Evolutionary conservation across 805 yeast species (phyloP).

Genomic region (Candida loeiensis): DNA sequence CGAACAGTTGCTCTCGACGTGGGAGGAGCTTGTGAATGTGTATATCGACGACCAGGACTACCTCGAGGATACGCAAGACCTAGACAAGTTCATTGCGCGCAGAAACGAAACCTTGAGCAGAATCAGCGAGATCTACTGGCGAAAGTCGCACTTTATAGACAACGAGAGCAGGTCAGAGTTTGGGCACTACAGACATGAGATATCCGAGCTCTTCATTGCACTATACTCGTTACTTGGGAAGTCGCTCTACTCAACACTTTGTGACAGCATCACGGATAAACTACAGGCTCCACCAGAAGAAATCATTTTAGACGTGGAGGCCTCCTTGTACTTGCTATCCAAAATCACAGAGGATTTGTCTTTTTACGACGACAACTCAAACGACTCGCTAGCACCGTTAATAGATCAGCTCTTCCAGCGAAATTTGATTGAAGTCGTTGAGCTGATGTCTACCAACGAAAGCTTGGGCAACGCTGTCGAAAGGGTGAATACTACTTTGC

Average conservation of each 20-base stretch:
- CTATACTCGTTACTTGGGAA: constrained; percentile 62
- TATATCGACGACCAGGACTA: constrained; percentile 47
- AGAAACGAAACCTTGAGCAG: constrained; percentile 40
- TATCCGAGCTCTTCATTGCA: constrained; percentile 72
- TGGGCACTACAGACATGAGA: constrained; percentile 63
- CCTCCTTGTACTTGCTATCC: constrained; percentile 56
- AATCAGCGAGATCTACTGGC: constrained; percentile 64
- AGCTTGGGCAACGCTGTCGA: not conserved
- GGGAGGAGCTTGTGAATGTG: constrained; percentile 64
- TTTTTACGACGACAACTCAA: constrained; percentile 34
- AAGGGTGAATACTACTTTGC: constrained; percentile 35
- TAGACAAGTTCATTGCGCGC: constrained; percentile 13
- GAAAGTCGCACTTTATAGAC: constrained; percentile 51
- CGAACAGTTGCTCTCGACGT: constrained; percentile 55
- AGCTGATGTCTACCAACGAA: not conserved
- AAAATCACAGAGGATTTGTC: constrained; percentile 53
- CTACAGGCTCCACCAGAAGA: constrained; percentile 6
- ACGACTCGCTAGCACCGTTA: constrained; percentile 23
- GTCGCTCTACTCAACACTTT: constrained; percentile 45
- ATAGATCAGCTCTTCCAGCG: constrained; percentile 23
- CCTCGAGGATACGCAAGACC: constrained; percentile 11
- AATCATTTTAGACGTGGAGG: constrained; percentile 45
- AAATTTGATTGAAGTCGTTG: constrained; percentile 17
- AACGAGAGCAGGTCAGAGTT: constrained; percentile 49
- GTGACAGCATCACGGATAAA: constrained; percentile 29